Evolutionary conservation across 345 rosid species (phyloP), one percentile per base, ranked within the genome.

Genomic region (Boechera stricta): DNA sequence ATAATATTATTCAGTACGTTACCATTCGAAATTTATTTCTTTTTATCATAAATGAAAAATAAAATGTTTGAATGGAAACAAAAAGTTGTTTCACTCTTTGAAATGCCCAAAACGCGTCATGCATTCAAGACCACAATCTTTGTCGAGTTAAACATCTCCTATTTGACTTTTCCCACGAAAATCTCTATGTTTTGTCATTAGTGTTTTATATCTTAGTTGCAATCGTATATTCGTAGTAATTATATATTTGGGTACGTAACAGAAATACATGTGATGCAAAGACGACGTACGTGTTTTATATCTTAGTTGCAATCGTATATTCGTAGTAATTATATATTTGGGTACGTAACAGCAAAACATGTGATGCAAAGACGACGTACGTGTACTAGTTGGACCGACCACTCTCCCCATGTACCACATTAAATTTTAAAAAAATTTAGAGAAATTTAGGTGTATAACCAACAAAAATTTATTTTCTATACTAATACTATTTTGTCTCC

Each of bases 321-420:
- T 59, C 62, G 13, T 38, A 13, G 67, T 51, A 38, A 59, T 60
- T 59, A 9, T 41, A 21, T 41, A 51, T 16, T 69, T 52, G 70
- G 24, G 11, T 76, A 31, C 57, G 74, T 69, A 61, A 52, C 63
- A 33, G 52, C 52, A 75, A 68, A 57, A 75, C 10, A 29, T 76
- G 51, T 49, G 80, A 44, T 69, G 70, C 70, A 21, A 55, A 76
- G 62, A 62, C 75, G 28, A 76, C 3, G 64, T 76, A 76, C 64
- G 80, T 76, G 80, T 76, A 28, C 21, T 41, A 41, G 41, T 15
- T 62, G 64, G 63, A 41, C 63, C 74, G 32, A 32, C 39, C 74
- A 29, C 21, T 35, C 51, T 66, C 42, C 57, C 32, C 45, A 48
- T 58, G 5, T 24, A 59, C 42, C 63, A 29, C 69, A 51, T 18